Base-by-base conservation (phyloP, 1,284 basidiomycete genomes). In the Boletus mariae region DNA sequence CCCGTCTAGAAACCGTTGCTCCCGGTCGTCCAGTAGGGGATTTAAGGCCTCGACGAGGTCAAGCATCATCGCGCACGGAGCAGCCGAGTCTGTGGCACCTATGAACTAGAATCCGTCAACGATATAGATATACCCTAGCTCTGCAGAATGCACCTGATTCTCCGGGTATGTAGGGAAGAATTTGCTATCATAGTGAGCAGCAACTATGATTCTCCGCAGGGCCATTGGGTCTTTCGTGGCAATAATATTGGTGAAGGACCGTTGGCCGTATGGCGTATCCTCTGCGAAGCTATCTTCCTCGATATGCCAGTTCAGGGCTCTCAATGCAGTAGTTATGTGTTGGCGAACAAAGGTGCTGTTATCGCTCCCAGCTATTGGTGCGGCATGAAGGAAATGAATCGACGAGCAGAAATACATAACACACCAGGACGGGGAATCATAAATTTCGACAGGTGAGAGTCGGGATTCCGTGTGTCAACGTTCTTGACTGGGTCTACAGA, bases 101-200 rank as follows among this genome's bases (percentile, higher is more conserved):
- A 99, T 77, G 68, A 99, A 99, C 90, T 92, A 73, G 54, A 42
- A 46, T 35, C 3, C 34, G 35, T 61, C 51, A 64, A 44, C 25
- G 28, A 45, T 15, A 51, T 23, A 11, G 37, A 37, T 17, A 41
- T 8, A 3, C 10, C 15, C 12, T 4, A 45, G 35, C 5, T 45
- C 43, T 31, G 28, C 25, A 35, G 34, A 42, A 71, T 77, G 55
- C 65, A 89, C 88, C 74, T 91, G 85, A 62, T 89, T 87, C 32
- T 82, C 71, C 1, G 90, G 90, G 58, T 78, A 85, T 1, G 70
- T 71, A 0, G 83, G 73, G 62, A 91, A 96, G 73, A 84, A 97
- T 73, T 99, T 99, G 71, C 90, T 94, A 71, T 99, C 97, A 63
- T 92, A 94, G 69, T 99, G 97, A 5, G 96, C 97, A 2, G 95